Evolutionary conservation across 106 monocot species (phyloP).

Genomic region (Acorus gramineus): DNA sequence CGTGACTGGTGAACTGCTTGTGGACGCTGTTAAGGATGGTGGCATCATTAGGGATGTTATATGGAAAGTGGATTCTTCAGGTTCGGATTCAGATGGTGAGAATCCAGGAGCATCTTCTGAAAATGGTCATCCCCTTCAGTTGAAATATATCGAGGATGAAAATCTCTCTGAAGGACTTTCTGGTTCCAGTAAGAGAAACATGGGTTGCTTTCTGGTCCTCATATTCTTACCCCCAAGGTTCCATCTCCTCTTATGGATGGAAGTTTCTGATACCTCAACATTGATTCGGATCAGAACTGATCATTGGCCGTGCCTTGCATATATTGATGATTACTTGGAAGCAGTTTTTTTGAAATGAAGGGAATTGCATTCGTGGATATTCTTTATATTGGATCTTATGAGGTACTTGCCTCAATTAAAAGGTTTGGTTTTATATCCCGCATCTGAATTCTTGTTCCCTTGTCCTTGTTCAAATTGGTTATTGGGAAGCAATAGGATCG

Average conservation of each 20-base stretch:
- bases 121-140: conserved; percentile 26
- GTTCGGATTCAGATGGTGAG: conserved; percentile 13
- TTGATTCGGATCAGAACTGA: conserved; percentile 85
- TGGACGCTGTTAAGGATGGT: conserved; percentile 28
- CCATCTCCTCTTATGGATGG: conserved; percentile 91
- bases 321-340: conserved; percentile 91
- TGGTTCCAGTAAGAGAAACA: conserved; percentile 26
- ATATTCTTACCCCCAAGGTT: conserved; percentile 91
- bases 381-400: too few species aligned
- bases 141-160: conserved; percentile 34
- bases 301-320: conserved; percentile 96
- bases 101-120: conserved; percentile 48
- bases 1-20: conserved; percentile 39
- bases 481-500: too few species aligned
- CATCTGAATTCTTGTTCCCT: too few species aligned
- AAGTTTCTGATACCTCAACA: conserved; percentile 56
- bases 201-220: conserved; percentile 53
- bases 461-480: too few species aligned
- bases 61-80: conserved; percentile 35
- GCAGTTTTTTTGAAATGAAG: conserved; percentile 30
- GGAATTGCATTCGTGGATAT: too few species aligned
- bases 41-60: conserved; percentile 56
- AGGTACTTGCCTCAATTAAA: too few species aligned
- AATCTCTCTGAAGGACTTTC: conserved; percentile 1
- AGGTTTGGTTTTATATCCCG: too few species aligned